phyloP scores from a whole-genome alignment of 306 rosid species.

The Sesbania bispinosa region DNA sequence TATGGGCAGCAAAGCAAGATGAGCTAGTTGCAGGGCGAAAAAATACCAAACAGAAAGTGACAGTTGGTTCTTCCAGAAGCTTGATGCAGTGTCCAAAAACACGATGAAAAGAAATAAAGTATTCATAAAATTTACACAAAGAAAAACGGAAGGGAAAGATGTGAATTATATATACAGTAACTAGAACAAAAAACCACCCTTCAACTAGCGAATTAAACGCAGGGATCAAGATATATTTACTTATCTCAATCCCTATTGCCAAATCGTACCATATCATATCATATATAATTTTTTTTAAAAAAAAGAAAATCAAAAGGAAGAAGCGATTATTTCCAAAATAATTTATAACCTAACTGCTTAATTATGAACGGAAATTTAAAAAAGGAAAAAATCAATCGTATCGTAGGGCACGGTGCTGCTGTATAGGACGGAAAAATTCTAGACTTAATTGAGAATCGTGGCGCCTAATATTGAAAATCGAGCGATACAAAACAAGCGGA shows the following conservation, averaged over 20 bases:
- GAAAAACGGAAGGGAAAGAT: no score
- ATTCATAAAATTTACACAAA: no score
- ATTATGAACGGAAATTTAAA: no score
- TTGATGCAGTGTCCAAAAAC: neutral
- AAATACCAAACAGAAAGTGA: neutral
- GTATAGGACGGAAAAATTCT: no score
- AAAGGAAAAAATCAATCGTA: no score
- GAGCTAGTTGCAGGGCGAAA: neutral
- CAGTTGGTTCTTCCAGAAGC: slow-evolving; percentile 12
- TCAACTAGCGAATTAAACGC: neutral
- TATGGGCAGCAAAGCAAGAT: slow-evolving; percentile 21
- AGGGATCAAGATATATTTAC: neutral
- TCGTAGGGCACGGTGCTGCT: slow-evolving; percentile 3
- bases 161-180: no score
- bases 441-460: no score
- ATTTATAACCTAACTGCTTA: neutral
- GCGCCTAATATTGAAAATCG: no score
- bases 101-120: neutral
- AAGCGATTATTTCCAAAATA: slow-evolving; percentile 6
- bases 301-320: neutral
- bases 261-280: neutral
- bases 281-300: neutral
- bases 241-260: neutral
- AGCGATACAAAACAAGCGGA: no score
- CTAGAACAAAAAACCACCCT: neutral